These are phyloP conservation scores for Tripidium arundinaceum DNA, from an alignment of 202 grass and related monocot species.

Conservation along the genomic window DNA sequence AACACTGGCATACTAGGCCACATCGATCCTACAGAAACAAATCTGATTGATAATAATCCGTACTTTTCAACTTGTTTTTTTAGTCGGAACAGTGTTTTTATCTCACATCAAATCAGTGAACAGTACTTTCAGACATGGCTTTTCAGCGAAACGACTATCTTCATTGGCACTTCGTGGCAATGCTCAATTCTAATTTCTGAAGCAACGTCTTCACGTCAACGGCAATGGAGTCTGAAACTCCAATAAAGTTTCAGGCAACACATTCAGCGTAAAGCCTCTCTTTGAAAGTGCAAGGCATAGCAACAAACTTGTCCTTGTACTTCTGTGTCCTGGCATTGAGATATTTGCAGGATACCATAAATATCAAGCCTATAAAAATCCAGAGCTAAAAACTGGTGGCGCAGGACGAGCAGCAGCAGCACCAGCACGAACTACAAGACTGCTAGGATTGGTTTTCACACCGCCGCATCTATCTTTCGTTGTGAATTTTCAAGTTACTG, in stretches of 20 bases:
- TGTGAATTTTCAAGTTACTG: no score
- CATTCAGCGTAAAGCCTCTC: not conserved
- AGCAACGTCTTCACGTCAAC: not conserved
- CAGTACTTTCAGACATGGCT: no score
- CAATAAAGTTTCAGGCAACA: not conserved
- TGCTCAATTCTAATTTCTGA: not conserved
- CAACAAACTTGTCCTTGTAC: no score
- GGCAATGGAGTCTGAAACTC: not conserved
- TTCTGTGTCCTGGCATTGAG: not conserved
- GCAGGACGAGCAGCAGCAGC: not conserved
- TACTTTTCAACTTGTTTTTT: no score
- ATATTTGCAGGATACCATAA: not conserved
- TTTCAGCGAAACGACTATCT: no score
- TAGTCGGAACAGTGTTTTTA: no score
- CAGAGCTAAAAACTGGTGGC: not conserved
- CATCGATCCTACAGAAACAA: not conserved
- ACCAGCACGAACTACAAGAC: not conserved
- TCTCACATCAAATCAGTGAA: no score
- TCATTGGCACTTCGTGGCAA: no score
- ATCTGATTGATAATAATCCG: not conserved
- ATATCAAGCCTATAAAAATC: not conserved
- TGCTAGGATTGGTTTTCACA: no score
- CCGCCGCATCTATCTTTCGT: no score
- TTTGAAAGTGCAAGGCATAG: not conserved
- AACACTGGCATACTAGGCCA: not conserved